These are phyloP conservation scores for Suaeda aralocaspica DNA, from an alignment of 148 eudicot species.

Conservation along the genomic window DNA sequence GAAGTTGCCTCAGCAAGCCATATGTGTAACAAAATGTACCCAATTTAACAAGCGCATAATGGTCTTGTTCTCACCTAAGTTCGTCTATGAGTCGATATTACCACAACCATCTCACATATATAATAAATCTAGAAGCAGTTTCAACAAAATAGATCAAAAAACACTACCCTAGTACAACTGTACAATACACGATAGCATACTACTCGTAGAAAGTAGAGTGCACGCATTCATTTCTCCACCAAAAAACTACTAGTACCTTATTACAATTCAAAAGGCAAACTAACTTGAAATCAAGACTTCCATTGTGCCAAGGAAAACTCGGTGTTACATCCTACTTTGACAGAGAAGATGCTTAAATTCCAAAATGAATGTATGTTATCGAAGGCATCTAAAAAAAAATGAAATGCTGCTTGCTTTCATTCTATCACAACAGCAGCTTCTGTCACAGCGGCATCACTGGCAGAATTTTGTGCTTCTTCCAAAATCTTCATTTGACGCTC, in stretches of 20 bases:
- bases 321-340: neutral
- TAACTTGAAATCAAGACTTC: neutral
- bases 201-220: neutral
- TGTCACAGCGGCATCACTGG: slow-evolving; percentile 22
- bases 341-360: neutral
- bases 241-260: neutral
- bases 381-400: neutral
- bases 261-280: neutral
- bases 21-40: too few relatives aligned
- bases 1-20: too few relatives aligned
- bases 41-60: neutral
- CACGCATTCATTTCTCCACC: neutral
- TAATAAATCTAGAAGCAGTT: neutral
- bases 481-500: slow-evolving; percentile 87
- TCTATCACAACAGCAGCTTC: slow-evolving; percentile 22
- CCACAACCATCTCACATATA: neutral
- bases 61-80: neutral
- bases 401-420: slow-evolving; percentile 7
- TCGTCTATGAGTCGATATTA: neutral
- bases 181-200: too few relatives aligned
- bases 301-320: neutral
- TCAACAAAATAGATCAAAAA: neutral
- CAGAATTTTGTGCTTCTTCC: slow-evolving; percentile 63
- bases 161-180: neutral
- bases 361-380: neutral